Percentiles rank a stretch among this genome's conserved stretches.
phyloP scores from a whole-genome alignment of 257 asterid genomes.

The Nicotiana attenuata region DNA sequence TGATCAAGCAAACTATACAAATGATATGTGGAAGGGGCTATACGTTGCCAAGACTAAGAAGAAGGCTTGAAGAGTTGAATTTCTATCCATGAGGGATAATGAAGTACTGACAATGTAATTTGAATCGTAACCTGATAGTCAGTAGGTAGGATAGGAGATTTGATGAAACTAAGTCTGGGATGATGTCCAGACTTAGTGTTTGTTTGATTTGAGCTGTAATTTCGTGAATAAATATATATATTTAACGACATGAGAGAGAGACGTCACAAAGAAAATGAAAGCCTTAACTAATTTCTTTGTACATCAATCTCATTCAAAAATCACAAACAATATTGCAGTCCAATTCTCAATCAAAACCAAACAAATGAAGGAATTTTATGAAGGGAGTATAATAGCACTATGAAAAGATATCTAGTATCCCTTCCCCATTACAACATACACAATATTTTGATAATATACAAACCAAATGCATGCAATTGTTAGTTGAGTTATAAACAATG shows the following conservation, averaged over 20 bases:
- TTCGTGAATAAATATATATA: no score
- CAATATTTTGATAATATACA: not conserved
- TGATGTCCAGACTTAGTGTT: no score
- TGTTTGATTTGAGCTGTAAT: no score
- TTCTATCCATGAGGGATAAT: no score
- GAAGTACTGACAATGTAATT: no score
- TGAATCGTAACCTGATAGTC: no score
- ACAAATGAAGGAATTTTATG: not conserved
- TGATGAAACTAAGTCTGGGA: no score
- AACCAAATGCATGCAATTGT: not conserved
- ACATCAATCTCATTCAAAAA: not conserved
- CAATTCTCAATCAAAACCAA: constrained; percentile 1
- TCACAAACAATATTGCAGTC: not conserved
- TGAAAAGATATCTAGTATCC: not conserved
- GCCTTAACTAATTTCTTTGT: not conserved
- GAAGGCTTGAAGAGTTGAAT: no score
- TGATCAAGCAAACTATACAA: no score
- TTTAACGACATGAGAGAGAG: not conserved
- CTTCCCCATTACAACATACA: not conserved
- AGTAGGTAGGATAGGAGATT: no score
- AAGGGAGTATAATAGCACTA: not conserved
- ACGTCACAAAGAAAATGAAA: not conserved
- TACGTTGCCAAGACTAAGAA: no score
- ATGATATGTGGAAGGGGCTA: no score
- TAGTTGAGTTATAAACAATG: not conserved